Base-by-base conservation (phyloP, 192 early-diverging fungal genomes). In the Entomortierella chlamydospora region DNA sequence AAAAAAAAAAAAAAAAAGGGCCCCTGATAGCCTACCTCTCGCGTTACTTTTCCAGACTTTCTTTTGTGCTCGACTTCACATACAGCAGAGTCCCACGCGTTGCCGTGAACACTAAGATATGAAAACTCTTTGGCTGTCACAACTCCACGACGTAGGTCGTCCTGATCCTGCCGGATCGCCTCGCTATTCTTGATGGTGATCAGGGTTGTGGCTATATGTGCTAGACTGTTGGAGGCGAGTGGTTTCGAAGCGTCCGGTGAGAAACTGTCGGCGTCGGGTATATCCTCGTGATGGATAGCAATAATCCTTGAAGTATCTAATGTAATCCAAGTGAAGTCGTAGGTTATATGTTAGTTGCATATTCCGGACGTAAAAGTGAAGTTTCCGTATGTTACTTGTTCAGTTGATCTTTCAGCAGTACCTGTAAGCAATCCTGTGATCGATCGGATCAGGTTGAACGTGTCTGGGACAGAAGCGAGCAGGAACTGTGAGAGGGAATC, bases 21-120 rank as follows among this genome's bases (percentile, higher is more conserved):
- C 17, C 3, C 34, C 1, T 41, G 8, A 42, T 50, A 18, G 17
- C n/a, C 26, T 57, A 83, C 83, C 83, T 84, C 83, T 61, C 70
- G 39, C 15, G 73, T 52, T 0, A 84, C 66, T 68, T 77, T 84
- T 30, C 83, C 83, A 3, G 83, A 84, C 58, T 77, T 81, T 59
- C 79, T 52, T 58, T 80, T 84, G 33, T 81, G 72, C 53, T 81
- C 72, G n/a, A 84, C 45, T 6, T 72, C 70, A 30, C 83, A 84
- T 12, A 84, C 70, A 17, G 72, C 72, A 37, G 62, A 68, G 13
- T 81, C 68, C 61, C 70, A 78, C 1, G 49, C 43, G 39, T 84
- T 84, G 0, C 69, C 74, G 50, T 69, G 43, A 0, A 64, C 68
- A 12, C 70, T 67, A 6, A 83, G 55, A 4, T 79, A 79, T 1